Evolutionary conservation across 2,329 filamentous ascomycete species (phyloP).

Genomic region (Alternaria sp.): DNA sequence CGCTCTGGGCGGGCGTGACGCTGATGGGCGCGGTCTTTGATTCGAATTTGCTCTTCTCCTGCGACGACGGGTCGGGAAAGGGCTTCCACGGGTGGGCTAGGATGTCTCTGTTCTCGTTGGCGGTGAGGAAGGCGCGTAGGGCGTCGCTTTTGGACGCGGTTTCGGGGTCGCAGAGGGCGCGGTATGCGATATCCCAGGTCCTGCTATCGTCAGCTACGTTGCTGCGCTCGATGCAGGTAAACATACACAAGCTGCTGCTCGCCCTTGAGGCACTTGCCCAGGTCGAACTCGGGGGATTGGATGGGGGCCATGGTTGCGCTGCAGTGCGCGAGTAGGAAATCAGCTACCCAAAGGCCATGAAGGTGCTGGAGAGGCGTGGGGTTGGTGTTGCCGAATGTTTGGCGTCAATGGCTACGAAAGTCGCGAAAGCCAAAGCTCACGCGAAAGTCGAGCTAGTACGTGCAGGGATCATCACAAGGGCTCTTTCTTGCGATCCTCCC

Average conservation of each 20-base stretch:
- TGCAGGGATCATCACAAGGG: constrained; percentile 16
- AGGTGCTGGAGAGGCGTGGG: constrained; percentile 23
- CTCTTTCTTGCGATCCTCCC: background rate
- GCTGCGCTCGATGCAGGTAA: constrained; percentile 13
- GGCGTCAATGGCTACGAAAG: constrained; percentile 24
- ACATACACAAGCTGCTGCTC: constrained; percentile 80
- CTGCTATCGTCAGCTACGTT: constrained; percentile 56
- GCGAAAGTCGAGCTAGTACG: constrained; percentile 19
- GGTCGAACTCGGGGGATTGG: constrained; percentile 65
- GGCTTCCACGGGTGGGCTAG: constrained; percentile 72
- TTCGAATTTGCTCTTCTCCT: constrained; percentile 76
- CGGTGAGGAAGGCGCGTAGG: constrained; percentile 72
- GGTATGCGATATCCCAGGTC: constrained; percentile 64
- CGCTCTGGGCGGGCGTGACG: constrained; percentile 70
- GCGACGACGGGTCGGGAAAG: constrained; percentile 67
- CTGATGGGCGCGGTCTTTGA: constrained; percentile 88
- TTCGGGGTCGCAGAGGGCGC: constrained; percentile 61
- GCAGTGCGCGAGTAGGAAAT: constrained; percentile 36
- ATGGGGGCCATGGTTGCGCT: constrained; percentile 48
- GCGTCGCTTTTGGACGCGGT: constrained; percentile 41
- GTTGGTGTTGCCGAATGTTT: constrained; percentile 28
- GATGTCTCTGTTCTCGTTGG: constrained; percentile 70
- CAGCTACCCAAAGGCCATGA: constrained; percentile 45
- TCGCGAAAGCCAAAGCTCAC: constrained; percentile 26
- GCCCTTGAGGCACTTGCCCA: constrained; percentile 84